Evolutionary conservation across 139 green algal genomes (phyloP), one percentile per base, ranked within the genome.

Genomic region (Ostreobium quekettii): DNA sequence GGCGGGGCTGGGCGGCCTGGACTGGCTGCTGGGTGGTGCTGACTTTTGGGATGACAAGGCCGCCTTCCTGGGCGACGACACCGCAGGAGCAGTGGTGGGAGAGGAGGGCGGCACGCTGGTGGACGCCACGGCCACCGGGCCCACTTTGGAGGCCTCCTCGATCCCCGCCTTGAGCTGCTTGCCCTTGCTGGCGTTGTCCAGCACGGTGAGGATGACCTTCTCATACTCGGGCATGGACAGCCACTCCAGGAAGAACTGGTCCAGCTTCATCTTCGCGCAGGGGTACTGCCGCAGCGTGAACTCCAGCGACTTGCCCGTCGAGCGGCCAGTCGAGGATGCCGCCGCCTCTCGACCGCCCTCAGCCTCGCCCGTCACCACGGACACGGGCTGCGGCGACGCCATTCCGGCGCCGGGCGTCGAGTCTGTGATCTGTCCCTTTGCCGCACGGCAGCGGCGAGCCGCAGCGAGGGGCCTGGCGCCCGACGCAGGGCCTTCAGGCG

Each of bases 161-260:
- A 5, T 33, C 8, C 24, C 36, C 7, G 15, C 48, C 7, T 35
- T 33, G 30, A 30, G 1, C 26, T 37, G 15, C n/a, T n/a, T n/a
- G n/a, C n/a, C n/a, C 11, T 42, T 66, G 6, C 7, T 35, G 26
- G 59, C 59, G 30, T 66, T 66, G 11, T 66, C 36, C 11, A 48
- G 63, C 37, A 68, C 48, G 33, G 36, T 48, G 46, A 80, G 65
- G 71, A 96, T 92, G 82, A 97, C 64, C 31, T 87, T 79, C 63
- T 97, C 89, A 2, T 89, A 89, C 31, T 96, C 88, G 15, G 81
- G 74, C 38, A 90, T 61, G n/a, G 83, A 90, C n/a, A 98, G 84
- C 93, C 93, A 98, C 57, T 95, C 85, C 35, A 98, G 63, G 66
- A 98, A 98, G 48, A 98, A 85, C 74, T 93, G 90, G 76, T 98